These are phyloP conservation scores for Colletotrichum tamarilloi DNA, from an alignment of 2,329 filamentous ascomycete species.

Conservation along the genomic window DNA sequence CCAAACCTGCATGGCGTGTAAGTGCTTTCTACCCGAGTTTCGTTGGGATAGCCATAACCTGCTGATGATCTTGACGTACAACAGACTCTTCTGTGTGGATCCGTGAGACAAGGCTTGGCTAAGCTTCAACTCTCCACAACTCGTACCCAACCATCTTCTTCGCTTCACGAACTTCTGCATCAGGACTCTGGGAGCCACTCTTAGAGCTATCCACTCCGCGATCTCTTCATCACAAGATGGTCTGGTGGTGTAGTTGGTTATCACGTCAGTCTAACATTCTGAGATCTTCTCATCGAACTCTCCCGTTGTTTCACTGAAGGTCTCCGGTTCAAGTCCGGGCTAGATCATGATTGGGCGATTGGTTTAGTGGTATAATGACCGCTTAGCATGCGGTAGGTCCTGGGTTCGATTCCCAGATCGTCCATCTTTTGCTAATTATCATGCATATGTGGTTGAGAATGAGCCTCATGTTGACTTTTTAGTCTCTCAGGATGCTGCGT, in stretches of 20 bases:
- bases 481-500: neutral
- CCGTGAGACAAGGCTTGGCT: neutral
- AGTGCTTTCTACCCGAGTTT: no score
- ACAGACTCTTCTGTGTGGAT: neutral
- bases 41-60: no score
- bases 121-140: neutral
- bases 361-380: constrained; percentile 33
- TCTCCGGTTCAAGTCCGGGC: constrained; percentile 2
- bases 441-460: accelerated
- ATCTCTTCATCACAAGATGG: neutral
- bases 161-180: neutral
- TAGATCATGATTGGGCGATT: constrained; percentile 8
- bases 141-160: neutral
- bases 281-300: neutral
- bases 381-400: constrained; percentile 30
- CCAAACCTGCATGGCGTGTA: no score
- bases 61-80: no score
- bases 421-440: neutral
- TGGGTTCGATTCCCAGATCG: constrained; percentile 28
- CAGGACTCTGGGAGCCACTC: neutral
- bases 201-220: neutral
- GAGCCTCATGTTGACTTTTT: neutral
- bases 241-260: constrained; percentile 54
- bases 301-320: neutral
- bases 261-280: constrained; percentile 58